Evolutionary conservation across 2,329 filamentous ascomycete genomes (phyloP).

Genomic region (Dactylella cylindrospora): DNA sequence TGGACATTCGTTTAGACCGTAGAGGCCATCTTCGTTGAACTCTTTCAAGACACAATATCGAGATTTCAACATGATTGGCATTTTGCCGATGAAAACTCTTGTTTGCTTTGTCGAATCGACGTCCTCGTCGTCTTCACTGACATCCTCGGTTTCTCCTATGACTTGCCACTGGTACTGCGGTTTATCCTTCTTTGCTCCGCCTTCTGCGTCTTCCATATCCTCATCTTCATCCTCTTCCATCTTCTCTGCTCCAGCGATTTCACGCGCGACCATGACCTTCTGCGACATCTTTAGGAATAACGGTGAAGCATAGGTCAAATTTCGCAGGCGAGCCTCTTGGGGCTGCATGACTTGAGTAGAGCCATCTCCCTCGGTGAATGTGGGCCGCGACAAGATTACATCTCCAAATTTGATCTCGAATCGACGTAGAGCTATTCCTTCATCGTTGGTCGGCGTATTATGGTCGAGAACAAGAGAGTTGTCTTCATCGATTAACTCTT

Average conservation of each 20-base stretch:
- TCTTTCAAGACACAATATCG: constrained; percentile 88
- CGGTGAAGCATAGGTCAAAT: constrained; percentile 90
- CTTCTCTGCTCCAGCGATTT: constrained; percentile 68
- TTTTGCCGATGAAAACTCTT: constrained; percentile 83
- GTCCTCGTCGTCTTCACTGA: constrained; percentile 57
- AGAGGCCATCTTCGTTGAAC: constrained; percentile 80
- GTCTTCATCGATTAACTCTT: constrained; percentile 91
- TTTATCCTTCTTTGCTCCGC: constrained; percentile 50
- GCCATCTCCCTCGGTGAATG: constrained; percentile 90
- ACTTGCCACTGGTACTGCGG: constrained; percentile 49
- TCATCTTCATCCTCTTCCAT: constrained; percentile 66
- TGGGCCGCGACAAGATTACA: constrained; percentile 83
- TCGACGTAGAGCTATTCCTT: constrained; percentile 80
- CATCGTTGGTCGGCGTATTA: constrained; percentile 73
- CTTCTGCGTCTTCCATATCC: constrained; percentile 53
- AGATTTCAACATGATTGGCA: constrained; percentile 97
- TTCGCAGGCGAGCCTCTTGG: constrained; percentile 92
- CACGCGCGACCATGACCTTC: constrained; percentile 71
- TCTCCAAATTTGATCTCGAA: constrained; percentile 95
- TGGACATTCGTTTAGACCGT: constrained; percentile 90
- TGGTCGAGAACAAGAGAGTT: constrained; percentile 90
- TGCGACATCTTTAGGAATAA: constrained; percentile 87
- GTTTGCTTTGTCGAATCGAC: constrained; percentile 50
- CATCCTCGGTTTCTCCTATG: constrained; percentile 54
- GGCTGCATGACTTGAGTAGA: constrained; percentile 81